A percentile compares a stretch with the other conserved stretches of the same genome.
phyloP scores from a whole-genome alignment of 148 eudicot species.

The Persicaria tinctoria region DNA sequence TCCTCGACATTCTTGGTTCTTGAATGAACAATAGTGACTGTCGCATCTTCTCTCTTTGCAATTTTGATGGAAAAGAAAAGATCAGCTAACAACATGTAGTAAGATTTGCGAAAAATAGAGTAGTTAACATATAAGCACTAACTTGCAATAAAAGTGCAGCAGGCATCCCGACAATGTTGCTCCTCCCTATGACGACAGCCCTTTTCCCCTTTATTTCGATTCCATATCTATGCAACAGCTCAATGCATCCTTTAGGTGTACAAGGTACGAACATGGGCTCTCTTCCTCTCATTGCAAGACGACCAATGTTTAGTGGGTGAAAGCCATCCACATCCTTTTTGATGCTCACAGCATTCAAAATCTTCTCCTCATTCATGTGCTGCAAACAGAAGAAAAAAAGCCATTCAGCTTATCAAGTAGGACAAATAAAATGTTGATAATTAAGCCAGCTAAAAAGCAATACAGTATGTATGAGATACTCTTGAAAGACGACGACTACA shows the following conservation, averaged over 20 bases:
- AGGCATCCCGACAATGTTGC: constrained; percentile 93
- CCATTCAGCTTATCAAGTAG: background rate
- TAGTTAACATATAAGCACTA: constrained; percentile 11
- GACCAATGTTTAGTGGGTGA: constrained; percentile 79
- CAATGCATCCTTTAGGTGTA: constrained; percentile 97
- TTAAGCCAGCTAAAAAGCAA: background rate
- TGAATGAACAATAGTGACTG: constrained; percentile 82
- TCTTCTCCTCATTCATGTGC: constrained; percentile 86
- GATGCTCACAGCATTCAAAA: constrained; percentile 72
- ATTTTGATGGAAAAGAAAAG: background rate
- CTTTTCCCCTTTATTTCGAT: constrained; percentile 68
- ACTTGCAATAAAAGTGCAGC: constrained; percentile 88
- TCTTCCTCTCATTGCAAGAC: constrained; percentile 84
- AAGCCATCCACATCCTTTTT: constrained; percentile 96
- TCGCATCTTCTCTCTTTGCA: constrained; percentile 90
- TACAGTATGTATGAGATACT: too few species aligned
- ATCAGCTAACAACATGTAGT: background rate
- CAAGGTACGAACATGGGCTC: constrained; percentile 92
- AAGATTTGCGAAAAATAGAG: background rate
- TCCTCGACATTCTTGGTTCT: constrained; percentile 80
- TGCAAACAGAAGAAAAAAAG: constrained; percentile 15
- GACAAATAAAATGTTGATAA: background rate
- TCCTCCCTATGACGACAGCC: constrained; percentile 93
- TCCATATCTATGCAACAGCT: constrained; percentile 75
- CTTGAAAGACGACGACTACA: too few species aligned